Base-by-base conservation (phyloP, 805 yeast species). In the Cyberlindnera amylophila region DNA sequence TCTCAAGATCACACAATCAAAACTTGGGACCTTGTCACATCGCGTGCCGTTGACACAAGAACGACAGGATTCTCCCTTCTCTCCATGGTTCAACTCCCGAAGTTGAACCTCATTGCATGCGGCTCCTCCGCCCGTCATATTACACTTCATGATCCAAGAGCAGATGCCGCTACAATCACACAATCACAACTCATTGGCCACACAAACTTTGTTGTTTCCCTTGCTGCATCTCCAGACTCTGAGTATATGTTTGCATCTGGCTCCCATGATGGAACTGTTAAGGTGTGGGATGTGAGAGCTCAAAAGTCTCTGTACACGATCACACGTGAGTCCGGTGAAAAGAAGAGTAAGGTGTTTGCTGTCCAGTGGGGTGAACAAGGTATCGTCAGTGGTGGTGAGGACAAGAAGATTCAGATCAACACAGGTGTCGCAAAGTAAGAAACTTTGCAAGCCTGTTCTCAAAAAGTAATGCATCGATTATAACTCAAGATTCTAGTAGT, bases 81-180 rank as follows among this genome's bases (percentile, higher is more conserved):
- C 34, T 86, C 96, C 0, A 65, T 90, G 23, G 70, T 81, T 24
- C 81, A 81, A 52, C 69, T 93, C 47, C 78, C 86, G 6, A 71
- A 76, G 38, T 67, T 82, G 40, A 77, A 86, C 48, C 69, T 93
- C 42, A 66, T 93, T 24, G 96, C 90, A 8, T 79, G 91, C 44
- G 99, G 99, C n/a, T 88, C 97, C 1, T 83, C 96, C 11, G 97
- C 97, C n/a, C 83, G 99, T 65, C 98, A 93, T 64, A 90, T 93
- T 50, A 82, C 89, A 41, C 71, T 93, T 47, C 95, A 88, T 58
- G 99, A 93, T 62, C 97, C 98, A 34, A 77, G 99, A 61, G 73
- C 74, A 2, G 64, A 78, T 1, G 72, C 82, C 2, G 70, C 77
- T 6, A 74, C 79, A 7, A 74, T 82, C 31, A 73, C 80, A 13